Evolutionary conservation across 129 eudicot species (phyloP).

Genomic region (Flaveria sonorensis): DNA sequence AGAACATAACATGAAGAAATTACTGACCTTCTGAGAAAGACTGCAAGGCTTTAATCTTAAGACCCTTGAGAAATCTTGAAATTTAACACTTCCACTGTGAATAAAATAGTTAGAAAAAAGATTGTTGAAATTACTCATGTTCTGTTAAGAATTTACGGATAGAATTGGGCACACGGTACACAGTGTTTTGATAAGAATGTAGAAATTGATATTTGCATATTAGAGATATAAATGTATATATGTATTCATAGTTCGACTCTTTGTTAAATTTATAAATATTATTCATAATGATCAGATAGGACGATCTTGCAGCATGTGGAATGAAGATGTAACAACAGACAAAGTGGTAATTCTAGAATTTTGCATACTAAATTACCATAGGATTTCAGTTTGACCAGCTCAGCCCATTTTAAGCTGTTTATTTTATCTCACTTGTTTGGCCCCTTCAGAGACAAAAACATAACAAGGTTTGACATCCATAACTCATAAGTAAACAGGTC

Average conservation of each 20-base stretch:
- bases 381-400: neutral
- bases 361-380: neutral
- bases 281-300: neutral
- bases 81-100: slow-evolving; percentile 65
- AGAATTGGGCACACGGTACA: neutral
- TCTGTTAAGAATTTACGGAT: slow-evolving; percentile 5
- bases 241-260: neutral
- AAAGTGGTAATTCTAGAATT: neutral
- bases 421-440: neutral
- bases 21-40: slow-evolving; percentile 68
- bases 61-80: slow-evolving; percentile 59
- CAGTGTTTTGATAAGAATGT: neutral
- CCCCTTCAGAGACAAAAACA: neutral
- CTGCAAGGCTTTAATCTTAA: slow-evolving; percentile 67
- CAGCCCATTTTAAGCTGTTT: neutral
- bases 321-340: neutral
- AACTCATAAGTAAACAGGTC: neutral
- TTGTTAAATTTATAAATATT: neutral
- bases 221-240: neutral
- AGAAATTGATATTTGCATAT: neutral
- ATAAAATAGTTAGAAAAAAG: slow-evolving; percentile 19
- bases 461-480: neutral
- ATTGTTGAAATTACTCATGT: slow-evolving; percentile 4
- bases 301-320: neutral
- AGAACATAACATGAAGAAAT: neutral